Conservation (phyloP, 805 yeast species). For the Lipomyces starkeyi region DNA sequence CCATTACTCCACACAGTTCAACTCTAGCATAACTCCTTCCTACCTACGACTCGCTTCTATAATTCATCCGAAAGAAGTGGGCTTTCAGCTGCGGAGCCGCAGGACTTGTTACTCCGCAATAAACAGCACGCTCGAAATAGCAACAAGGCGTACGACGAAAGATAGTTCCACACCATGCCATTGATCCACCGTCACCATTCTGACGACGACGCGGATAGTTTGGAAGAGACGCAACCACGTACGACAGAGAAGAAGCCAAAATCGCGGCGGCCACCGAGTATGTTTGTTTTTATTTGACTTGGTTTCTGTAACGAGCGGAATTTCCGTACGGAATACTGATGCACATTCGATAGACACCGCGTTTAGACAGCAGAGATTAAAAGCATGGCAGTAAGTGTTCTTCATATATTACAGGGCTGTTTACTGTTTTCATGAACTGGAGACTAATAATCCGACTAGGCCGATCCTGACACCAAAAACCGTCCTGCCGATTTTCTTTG, state of each 20-base stretch:
- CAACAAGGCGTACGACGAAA: background rate
- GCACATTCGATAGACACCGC: constrained; percentile 46
- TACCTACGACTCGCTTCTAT: background rate
- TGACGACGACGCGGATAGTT: constrained; percentile 31
- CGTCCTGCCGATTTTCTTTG: constrained; percentile 80
- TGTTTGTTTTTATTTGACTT: constrained; percentile 1
- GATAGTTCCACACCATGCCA: constrained; percentile 22
- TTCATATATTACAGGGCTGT: background rate
- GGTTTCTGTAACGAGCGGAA: no score
- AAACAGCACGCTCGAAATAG: background rate
- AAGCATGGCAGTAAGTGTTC: constrained; percentile 61
- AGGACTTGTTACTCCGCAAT: background rate
- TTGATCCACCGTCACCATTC: constrained; percentile 23
- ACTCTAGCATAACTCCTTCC: background rate
- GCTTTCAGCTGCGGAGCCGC: background rate
- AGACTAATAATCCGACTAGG: constrained; percentile 14
- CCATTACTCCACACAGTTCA: background rate
- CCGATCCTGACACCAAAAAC: constrained; percentile 92
- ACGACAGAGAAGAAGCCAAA: constrained; percentile 45
- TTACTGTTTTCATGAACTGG: background rate
- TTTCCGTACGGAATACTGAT: background rate
- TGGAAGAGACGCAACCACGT: constrained; percentile 34
- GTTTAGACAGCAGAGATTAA: constrained; percentile 61
- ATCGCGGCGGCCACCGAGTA: constrained; percentile 50
- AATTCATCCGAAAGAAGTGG: background rate